phyloP scores from a whole-genome alignment of 2,329 filamentous ascomycete species.

The Podosphaera aphanis region DNA sequence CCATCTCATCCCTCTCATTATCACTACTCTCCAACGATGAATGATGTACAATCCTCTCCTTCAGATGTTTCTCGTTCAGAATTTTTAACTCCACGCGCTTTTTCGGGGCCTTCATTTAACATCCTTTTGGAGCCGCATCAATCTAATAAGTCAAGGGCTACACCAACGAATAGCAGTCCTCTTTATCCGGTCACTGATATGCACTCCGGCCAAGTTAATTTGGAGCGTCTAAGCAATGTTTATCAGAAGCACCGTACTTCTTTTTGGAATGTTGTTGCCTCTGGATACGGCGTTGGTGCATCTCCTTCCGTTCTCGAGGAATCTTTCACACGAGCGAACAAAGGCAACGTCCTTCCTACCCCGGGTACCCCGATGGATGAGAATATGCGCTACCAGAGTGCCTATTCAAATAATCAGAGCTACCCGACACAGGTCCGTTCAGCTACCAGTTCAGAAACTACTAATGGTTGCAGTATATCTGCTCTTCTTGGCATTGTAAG shows the following conservation, averaged over 20 bases:
- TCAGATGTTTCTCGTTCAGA: constrained; percentile 26
- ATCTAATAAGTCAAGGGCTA: constrained; percentile 16
- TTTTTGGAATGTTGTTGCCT: constrained; percentile 51
- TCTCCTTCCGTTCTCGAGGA: constrained; percentile 43
- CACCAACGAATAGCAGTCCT: constrained; percentile 16
- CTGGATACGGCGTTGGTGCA: constrained; percentile 42
- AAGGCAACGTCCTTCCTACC: constrained; percentile 15
- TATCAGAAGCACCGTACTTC: constrained; percentile 45
- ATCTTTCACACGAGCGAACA: constrained; percentile 28
- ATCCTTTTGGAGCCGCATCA: constrained; percentile 42
- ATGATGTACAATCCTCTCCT: constrained; percentile 19
- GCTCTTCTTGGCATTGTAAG: constrained; percentile 31
- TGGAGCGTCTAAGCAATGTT: constrained; percentile 41
- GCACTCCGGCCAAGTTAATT: constrained; percentile 24
- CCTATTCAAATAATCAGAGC: constrained; percentile 12
- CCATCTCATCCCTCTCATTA: constrained; percentile 18
- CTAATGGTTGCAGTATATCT: constrained; percentile 29
- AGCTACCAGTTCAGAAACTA: constrained; percentile 21
- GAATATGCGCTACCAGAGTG: constrained; percentile 5
- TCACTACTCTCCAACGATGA: constrained; percentile 16
- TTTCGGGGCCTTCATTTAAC: constrained; percentile 24
- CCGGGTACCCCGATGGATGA: constrained; percentile 16
- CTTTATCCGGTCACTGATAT: constrained; percentile 36
- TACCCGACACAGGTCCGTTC: constrained; percentile 28
- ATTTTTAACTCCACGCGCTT: constrained; percentile 21